Evolutionary conservation across 176 grass and related monocot species (phyloP).

Genomic region (Phoenix dactylifera): DNA sequence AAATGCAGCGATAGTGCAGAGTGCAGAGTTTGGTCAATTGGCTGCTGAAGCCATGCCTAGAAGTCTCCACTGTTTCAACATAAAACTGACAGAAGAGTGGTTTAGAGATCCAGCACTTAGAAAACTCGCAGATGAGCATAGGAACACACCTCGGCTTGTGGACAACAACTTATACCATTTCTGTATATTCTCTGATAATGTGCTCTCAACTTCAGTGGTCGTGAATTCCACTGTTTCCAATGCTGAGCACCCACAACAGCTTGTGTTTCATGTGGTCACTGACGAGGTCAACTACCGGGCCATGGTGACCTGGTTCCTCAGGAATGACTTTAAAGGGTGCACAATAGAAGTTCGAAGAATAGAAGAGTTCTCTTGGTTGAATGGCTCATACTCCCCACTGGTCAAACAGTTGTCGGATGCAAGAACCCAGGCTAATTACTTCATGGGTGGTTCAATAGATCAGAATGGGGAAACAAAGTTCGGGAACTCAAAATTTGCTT

Average conservation of each 20-base stretch:
- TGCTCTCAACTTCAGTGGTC: conserved; percentile 82
- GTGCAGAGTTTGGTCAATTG: conserved; percentile 78
- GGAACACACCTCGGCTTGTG: conserved; percentile 80
- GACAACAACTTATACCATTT: conserved; percentile 99
- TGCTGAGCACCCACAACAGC: conserved; percentile 95
- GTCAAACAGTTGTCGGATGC: conserved; percentile 44
- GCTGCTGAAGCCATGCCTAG: conserved; percentile 75
- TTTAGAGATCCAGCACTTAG: conserved; percentile 39
- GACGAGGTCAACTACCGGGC: conserved; percentile 62
- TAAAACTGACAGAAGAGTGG: conserved; percentile 84
- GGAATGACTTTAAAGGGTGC: conserved; percentile 87
- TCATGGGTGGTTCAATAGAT: conserved; percentile 34
- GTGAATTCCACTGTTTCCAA: conserved; percentile 92
- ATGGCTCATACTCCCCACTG: conserved; percentile 58
- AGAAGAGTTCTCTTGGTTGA: conserved; percentile 92
- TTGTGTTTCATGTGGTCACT: conserved; percentile 98
- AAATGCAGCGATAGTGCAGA: conserved; percentile 79
- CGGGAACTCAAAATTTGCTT: conserved; percentile 50
- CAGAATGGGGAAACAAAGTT: conserved; percentile 63
- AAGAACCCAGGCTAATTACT: conserved; percentile 51
- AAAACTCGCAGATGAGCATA: conserved; percentile 55
- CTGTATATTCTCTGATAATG: conserved; percentile 95
- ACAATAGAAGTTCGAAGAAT: conserved; percentile 79
- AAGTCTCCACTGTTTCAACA: conserved; percentile 67
- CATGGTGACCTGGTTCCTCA: conserved; percentile 89